Percentiles rank a stretch among this genome's conserved stretches.
These are phyloP conservation scores for Arthrinium puccinioides DNA, from an alignment of 2,329 filamentous ascomycete genomes.

Conservation along the genomic window DNA sequence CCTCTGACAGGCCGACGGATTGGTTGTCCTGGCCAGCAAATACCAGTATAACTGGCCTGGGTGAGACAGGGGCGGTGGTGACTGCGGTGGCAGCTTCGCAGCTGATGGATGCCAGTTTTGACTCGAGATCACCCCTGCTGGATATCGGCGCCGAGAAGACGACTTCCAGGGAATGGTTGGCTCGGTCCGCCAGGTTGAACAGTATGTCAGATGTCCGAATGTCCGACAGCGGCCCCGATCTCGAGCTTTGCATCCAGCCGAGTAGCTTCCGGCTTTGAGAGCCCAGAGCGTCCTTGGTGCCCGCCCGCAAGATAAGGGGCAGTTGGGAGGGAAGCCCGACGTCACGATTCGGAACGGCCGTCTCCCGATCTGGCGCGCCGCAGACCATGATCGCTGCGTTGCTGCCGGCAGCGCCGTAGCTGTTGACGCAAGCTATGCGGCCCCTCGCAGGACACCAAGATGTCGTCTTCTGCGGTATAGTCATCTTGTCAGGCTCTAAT, in stretches of 20 bases:
- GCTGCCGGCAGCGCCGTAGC: slow-evolving; percentile 28
- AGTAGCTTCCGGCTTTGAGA: neutral
- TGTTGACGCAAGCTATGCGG: slow-evolving; percentile 24
- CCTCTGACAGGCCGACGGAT: slow-evolving; percentile 12
- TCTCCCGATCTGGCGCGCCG: neutral
- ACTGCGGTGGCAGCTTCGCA: neutral
- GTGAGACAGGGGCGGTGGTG: slow-evolving; percentile 16
- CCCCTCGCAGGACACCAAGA: slow-evolving; percentile 19
- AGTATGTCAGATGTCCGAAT: neutral
- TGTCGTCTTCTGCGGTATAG: slow-evolving; percentile 12
- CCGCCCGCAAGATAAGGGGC: neutral
- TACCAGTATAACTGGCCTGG: slow-evolving; percentile 6
- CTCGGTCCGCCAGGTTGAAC: neutral
- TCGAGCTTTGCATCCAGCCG: neutral
- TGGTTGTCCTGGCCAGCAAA: slow-evolving; percentile 21
- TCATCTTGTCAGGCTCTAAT: slow-evolving; percentile 10
- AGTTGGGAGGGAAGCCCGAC: neutral
- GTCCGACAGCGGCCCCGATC: neutral
- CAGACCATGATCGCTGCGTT: slow-evolving; percentile 15
- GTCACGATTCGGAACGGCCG: neutral
- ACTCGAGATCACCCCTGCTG: neutral
- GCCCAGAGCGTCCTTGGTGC: neutral
- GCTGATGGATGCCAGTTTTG: neutral
- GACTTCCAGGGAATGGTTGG: neutral
- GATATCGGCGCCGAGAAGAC: neutral